These are phyloP conservation scores for Fusarium temperatum DNA, from an alignment of 2,329 filamentous ascomycete species.

Conservation along the genomic window DNA sequence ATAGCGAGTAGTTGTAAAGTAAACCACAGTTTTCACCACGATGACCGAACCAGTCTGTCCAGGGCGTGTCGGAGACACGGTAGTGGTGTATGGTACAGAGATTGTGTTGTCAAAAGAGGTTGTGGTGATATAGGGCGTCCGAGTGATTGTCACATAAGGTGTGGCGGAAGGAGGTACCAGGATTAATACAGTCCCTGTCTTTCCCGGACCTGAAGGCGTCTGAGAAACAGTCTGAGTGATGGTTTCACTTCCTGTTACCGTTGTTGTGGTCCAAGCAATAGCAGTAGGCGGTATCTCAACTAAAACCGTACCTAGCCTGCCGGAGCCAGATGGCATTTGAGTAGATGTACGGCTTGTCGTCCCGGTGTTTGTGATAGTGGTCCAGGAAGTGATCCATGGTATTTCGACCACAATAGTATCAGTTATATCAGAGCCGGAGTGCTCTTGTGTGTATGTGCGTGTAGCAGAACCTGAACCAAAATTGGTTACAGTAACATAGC, in stretches of 20 bases:
- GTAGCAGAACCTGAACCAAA: background rate
- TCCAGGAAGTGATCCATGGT: background rate
- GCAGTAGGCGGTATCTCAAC: background rate
- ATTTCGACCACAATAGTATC: background rate
- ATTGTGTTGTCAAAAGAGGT: background rate
- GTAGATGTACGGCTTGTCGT: background rate
- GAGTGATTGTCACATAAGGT: background rate
- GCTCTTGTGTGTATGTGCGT: background rate
- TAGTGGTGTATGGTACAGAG: background rate
- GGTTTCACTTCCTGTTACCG: background rate
- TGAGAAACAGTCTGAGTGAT: background rate
- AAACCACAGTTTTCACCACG: background rate
- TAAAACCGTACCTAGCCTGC: background rate
- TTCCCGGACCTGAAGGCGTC: too few species aligned
- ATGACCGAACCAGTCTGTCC: background rate
- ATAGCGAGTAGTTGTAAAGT: background rate
- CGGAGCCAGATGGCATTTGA: background rate
- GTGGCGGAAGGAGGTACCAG: background rate
- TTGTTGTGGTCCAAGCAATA: background rate
- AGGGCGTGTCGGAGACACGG: background rate
- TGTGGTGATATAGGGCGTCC: background rate
- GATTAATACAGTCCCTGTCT: too few species aligned
- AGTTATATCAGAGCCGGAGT: background rate
- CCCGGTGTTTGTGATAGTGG: background rate
- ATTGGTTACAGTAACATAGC: background rate